A percentile compares a stretch with the other conserved stretches of the same genome.
phyloP scores from a whole-genome alignment of 345 rosid species.

The Crucihimalaya himalaica region DNA sequence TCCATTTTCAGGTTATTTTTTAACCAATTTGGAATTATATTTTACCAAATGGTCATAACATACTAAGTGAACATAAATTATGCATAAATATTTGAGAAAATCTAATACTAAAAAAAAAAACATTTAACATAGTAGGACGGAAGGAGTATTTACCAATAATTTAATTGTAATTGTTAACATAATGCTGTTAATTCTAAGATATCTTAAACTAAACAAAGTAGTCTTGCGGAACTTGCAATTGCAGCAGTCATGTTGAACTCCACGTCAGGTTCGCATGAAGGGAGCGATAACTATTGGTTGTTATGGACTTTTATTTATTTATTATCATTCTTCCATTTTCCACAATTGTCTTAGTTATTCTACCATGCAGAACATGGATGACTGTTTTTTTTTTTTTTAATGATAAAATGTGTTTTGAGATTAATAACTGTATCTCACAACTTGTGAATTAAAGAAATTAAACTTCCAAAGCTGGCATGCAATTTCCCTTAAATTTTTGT shows the following conservation, averaged over 20 bases:
- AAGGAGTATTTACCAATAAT: neutral
- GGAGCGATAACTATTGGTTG: neutral
- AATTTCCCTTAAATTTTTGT: neutral
- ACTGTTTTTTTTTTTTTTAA: neutral
- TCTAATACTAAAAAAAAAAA: too few relatives aligned
- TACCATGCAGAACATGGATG: conserved; percentile 6
- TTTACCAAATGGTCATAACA: too few relatives aligned
- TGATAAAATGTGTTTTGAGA: neutral
- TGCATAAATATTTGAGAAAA: too few relatives aligned
- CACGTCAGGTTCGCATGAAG: conserved; percentile 1
- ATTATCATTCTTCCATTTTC: neutral
- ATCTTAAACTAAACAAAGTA: neutral
- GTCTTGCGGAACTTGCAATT: conserved; percentile 21
- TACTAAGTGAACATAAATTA: too few relatives aligned
- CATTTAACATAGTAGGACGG: too few relatives aligned
- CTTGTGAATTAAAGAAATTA: neutral
- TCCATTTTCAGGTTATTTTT: neutral
- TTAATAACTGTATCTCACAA: conserved; percentile 24
- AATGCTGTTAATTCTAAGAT: neutral
- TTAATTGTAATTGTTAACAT: neutral
- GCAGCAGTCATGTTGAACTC: neutral
- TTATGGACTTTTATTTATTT: neutral
- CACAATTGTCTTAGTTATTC: neutral
- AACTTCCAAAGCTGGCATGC: conserved; percentile 8
- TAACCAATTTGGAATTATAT: neutral